Base-by-base conservation (phyloP, 495 filamentous ascomycete genomes). In the Aspergillus bridgeri region DNA sequence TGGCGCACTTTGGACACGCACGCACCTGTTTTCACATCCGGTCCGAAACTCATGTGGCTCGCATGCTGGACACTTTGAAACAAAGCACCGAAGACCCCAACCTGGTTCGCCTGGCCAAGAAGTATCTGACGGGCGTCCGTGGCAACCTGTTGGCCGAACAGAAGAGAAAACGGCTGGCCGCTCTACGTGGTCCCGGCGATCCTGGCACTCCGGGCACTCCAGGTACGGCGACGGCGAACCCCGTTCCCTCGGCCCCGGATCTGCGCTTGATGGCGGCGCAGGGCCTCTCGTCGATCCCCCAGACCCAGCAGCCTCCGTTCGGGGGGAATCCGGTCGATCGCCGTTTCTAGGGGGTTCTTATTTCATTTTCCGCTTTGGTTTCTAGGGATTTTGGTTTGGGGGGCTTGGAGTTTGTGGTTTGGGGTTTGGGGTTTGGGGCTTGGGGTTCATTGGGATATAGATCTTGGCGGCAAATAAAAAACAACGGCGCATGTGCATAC, bases 11-110 rank as follows among this genome's bases (percentile, higher is more conserved):
- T 56, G 84, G 85, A 18, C 48, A 65, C 24, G 60, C 62, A 1
- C 78, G 84, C 6, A 73, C 70, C 21, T 92, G 89, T 60, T 81
- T 87, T 3, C 82, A 87, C 59, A 69, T 90, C 19, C 66, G 73
- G 20, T 82, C 78, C 2, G 77, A 82, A 43, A 74, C 69, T 7
- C 85, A 89, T 52, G 72, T 90, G 8, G 63, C 68, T 21, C 63
- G 69, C 4, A 87, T 91, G 85, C 55, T 89, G 7, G 75, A 80
- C 18, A 79, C 84, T 0, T 61, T 91, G 13, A 79, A 79, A 56
- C 52, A 73, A 19, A 86, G 82, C 56, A 75, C 71, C 0, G 88
- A 91, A 66, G 66, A 76, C 18, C 67, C 62, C 13, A 71, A 81
- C 44, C 62, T 84, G n/a, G 70, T 86, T 7, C 70, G 73, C 4